Base-by-base conservation (phyloP, 2,329 filamentous ascomycete genomes). In the Cephalotrichum gorgonifer region DNA sequence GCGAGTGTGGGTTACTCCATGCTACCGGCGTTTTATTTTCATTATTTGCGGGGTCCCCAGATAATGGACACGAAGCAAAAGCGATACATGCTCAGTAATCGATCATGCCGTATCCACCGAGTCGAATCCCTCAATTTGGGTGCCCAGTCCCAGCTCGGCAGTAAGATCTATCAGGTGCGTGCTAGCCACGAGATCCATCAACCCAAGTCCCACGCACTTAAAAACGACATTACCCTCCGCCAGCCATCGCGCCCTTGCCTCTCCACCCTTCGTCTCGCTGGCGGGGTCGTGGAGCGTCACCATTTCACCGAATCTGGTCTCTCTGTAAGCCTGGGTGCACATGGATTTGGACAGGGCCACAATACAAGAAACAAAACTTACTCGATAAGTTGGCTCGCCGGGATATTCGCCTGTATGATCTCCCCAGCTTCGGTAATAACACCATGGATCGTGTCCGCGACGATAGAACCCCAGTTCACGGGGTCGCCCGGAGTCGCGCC, bases 391-490 rank as follows among this genome's bases (percentile, higher is more conserved):
- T 94, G 84, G 43, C 81, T 75, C 0, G 86, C 81, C 22, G 73
- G 73, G 26, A 96, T 70, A 0, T 81, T 82, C 0, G 88, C 87
- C 55, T 88, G 79, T 9, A 94, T 84, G 44, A 97, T 72, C 68
- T 97, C 91, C 0, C 91, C 91, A 0, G 90, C 86, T 61, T 95
- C 88, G 56, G 83, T 82, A 41, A 95, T 63, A 43, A 85, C 89
- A 0, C 86, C 86, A 26, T 88, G 83, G 0, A 95, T 72, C 9
- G 85, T 90, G 59, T 88, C 85, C 5, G 88, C 85, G 5, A 87
- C 74, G 25, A 88, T 72, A 14, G 78, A 80, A 0, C 79, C 80
- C 0, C 80, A 81, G 55, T 85, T 82, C 2, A 70, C 62, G 0
- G 78, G 79, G 53, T 82, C 78, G 57, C 75, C 85, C 60, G 88